Evolutionary conservation across 192 early-diverging fungal genomes (phyloP).

Genomic region (Spizellomyces punctatus): DNA sequence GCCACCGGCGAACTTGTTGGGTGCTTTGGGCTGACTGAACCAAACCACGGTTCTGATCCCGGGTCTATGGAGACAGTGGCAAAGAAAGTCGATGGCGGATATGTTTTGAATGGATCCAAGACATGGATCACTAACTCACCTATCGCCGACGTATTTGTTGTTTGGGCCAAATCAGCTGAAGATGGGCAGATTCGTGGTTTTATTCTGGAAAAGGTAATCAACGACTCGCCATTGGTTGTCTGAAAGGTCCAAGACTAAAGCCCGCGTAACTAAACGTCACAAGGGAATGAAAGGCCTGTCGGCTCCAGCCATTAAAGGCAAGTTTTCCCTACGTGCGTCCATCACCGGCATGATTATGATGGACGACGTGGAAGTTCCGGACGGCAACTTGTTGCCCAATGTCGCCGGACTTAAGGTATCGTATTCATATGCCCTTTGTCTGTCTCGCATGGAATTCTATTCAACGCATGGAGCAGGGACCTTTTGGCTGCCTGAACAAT

Average conservation of each 20-base stretch:
- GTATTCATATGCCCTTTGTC: not conserved
- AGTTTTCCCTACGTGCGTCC: conserved; percentile 92
- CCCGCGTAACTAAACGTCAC: not conserved
- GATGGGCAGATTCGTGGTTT: conserved; percentile 91
- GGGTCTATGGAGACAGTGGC: conserved; percentile 91
- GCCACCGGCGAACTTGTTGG: conserved; percentile 88
- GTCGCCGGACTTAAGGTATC: conserved; percentile 72
- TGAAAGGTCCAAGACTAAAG: not conserved
- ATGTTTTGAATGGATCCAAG: conserved; percentile 88
- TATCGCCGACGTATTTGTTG: conserved; percentile 93
- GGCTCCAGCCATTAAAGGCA: conserved; percentile 90
- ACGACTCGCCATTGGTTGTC: not conserved
- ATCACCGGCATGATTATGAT: conserved; percentile 98
- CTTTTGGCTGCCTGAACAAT: conserved; percentile 97
- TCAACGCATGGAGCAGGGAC: conserved; percentile 62
- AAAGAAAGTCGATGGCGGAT: conserved; percentile 64
- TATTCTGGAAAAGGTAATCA: conserved; percentile 80
- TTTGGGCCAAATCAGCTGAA: conserved; percentile 88
- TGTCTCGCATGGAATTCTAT: not conserved
- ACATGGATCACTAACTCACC: conserved; percentile 99
- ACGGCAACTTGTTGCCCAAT: conserved; percentile 89
- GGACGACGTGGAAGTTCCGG: conserved; percentile 94
- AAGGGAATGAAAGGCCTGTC: conserved; percentile 88
- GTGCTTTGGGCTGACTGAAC: conserved; percentile 95
- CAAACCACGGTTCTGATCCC: conserved; percentile 96